Evolutionary conservation across 2,329 filamentous ascomycete genomes (phyloP), one percentile per base, ranked within the genome.

Genomic region (Ophiostoma himal-ulmi): DNA sequence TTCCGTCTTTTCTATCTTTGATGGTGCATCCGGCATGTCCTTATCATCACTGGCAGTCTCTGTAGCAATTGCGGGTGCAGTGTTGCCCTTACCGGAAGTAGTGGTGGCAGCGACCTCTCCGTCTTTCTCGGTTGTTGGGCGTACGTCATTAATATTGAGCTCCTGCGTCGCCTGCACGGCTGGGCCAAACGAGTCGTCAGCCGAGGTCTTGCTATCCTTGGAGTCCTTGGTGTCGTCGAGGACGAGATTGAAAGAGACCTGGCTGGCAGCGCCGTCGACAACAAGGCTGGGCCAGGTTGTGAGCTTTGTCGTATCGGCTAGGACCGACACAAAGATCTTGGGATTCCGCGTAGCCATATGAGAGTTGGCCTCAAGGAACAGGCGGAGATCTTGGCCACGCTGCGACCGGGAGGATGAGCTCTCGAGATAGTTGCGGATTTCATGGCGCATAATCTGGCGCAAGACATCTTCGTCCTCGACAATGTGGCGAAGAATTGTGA

Each of bases 381-480:
- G 84, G 10, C 86, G 83, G 2, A 91, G 88, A 75, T 98, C 94
- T 41, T 87, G 82, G 57, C 85, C 82, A 54, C 90, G 85, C 39
- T 80, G 77, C 62, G 84, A 79, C 30, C 80, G 80, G 6, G 80
- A 77, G 72, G 84, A 83, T 69, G 91, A 83, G 69, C 54, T 36
- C 22, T 92, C 88, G 74, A 97, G 92, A 75, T 87, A 89, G n/a
- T 86, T 82, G 73, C 89, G 88, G 75, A 99, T 96, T 77, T 98
- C 94, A 37, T 89, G 91, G 68, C 90, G 87, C 91, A 99, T 97
- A 72, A 97, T 89, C 77, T 97, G 92, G 74, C 91, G 92, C 72
- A 98, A 86, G 1, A 91, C 95, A 22, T 93, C 90, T 68, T 97
- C 93, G 76, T 99, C 96, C 79, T 99, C 95, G 69, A 98, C 88